Base-by-base conservation (phyloP, 1,284 basidiomycete genomes). In the Puccinia polysora region DNA sequence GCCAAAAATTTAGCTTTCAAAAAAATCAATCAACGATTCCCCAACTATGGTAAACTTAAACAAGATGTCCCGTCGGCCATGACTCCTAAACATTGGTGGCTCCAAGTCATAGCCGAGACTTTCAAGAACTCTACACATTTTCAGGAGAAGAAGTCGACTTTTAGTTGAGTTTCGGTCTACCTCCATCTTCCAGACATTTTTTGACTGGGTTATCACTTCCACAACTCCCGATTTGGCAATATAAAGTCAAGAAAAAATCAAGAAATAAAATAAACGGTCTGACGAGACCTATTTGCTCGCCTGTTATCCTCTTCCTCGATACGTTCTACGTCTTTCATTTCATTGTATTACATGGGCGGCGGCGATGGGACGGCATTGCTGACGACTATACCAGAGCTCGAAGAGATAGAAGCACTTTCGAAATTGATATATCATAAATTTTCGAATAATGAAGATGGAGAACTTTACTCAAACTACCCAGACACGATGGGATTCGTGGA, bases 1-100 rank as follows among this genome's bases (percentile, higher is more conserved):
- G n/a, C n/a, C n/a, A n/a, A n/a, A n/a, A n/a, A n/a, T n/a, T 20
- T 15, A 63, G 59, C 59, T 12, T 63, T 63, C 25, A 63, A 63
- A 47, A 47, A 34, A 47, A 63, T 18, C 15, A 63, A 63, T 28
- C 25, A 3, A 47, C 38, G 32, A 18, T 63, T 45, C 30, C 59
- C 59, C 3, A 63, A 63, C 30, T 63, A 63, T 47, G 59, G 59
- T 18, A 43, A 49, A 34, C 40, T 45, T 10, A 10, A n/a, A 10
- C 10, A 45, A 10, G n/a, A 10, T 45, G 40, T 45, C 40, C n/a
- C 40, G 10, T 10, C 10, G 23, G 47, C 8, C 8, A 63, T 63
- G 59, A 43, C 23, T 18, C 59, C 59, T 1, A 43, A 63, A 30
- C 38, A 63, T 30, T 63, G 59, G 59, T 63, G 59, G 59, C 12